Evolutionary conservation across 1,284 basidiomycete species (phyloP).

Genomic region (Amylostereum areolatum): DNA sequence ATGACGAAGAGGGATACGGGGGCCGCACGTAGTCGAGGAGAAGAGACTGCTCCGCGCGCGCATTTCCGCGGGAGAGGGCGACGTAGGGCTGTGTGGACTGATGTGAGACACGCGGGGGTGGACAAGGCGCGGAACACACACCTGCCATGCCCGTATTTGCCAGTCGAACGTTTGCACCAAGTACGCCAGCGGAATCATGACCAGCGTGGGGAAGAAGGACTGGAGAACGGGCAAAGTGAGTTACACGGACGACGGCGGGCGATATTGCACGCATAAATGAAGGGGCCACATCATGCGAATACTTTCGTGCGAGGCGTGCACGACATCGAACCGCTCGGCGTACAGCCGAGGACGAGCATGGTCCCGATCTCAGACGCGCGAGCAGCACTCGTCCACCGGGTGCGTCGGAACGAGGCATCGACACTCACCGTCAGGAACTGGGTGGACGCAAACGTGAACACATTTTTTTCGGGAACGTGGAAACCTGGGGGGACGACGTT

Average conservation of each 20-base stretch:
- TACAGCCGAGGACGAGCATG: no score
- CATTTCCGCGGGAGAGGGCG: slow-evolving; percentile 41
- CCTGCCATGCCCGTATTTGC: slow-evolving; percentile 22
- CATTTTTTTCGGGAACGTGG: slow-evolving; percentile 40
- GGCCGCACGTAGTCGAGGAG: slow-evolving; percentile 58
- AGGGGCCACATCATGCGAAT: no score
- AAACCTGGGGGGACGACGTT: slow-evolving; percentile 35
- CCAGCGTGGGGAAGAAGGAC: slow-evolving; percentile 54
- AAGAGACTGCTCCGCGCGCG: slow-evolving; percentile 46
- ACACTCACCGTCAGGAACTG: slow-evolving; percentile 50
- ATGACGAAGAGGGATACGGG: slow-evolving; percentile 1
- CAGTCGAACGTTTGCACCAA: slow-evolving; percentile 16
- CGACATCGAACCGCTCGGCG: no score
- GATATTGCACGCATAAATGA: no score
- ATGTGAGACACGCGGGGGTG: background rate
- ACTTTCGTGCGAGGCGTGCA: no score
- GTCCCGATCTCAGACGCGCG: no score
- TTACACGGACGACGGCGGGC: no score
- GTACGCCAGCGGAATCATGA: slow-evolving; percentile 23
- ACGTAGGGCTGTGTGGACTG: slow-evolving; percentile 43
- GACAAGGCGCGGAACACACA: slow-evolving; percentile 32
- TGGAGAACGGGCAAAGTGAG: slow-evolving; percentile 17
- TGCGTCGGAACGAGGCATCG: no score
- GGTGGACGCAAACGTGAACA: slow-evolving; percentile 40
- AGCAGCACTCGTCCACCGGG: no score